Conservation (phyloP, 352 stramenopile species). For the Globisporangium carolinianum region DNA sequence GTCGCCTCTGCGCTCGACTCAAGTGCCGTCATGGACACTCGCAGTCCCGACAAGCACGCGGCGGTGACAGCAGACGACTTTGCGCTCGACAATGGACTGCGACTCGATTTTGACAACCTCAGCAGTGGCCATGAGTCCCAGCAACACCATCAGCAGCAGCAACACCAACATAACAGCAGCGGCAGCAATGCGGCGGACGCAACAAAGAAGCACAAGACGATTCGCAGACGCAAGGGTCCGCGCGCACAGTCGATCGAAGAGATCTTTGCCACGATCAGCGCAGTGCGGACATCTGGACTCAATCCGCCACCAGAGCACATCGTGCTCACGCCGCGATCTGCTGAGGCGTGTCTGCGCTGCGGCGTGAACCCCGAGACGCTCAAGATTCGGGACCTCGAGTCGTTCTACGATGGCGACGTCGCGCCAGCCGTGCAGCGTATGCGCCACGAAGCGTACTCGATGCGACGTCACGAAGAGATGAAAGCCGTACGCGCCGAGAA, state of each 20-base stretch:
- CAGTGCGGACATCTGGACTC: constrained; percentile 52
- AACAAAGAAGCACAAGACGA: constrained; percentile 37
- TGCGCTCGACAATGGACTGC: constrained; percentile 1
- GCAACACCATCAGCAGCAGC: not conserved
- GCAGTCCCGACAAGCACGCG: constrained; percentile 1
- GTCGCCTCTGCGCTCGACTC: too few species aligned
- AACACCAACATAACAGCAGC: not conserved
- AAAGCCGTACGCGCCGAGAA: constrained; percentile 76
- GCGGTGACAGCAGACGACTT: constrained; percentile 3
- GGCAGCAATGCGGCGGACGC: not conserved
- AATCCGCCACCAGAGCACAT: constrained; percentile 70
- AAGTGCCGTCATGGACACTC: too few species aligned
- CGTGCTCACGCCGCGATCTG: constrained; percentile 83
- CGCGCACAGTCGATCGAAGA: constrained; percentile 70
- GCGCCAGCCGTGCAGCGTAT: constrained; percentile 85
- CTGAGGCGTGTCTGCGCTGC: constrained; percentile 85
- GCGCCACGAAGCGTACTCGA: constrained; percentile 90
- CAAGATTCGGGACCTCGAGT: constrained; percentile 89
- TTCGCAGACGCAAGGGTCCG: constrained; percentile 53
- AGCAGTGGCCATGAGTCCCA: constrained; percentile 1
- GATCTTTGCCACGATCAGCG: constrained; percentile 71
- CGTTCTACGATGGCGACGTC: constrained; percentile 82
- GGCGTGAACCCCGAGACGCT: constrained; percentile 91
- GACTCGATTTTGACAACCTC: constrained; percentile 9
- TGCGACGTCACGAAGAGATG: constrained; percentile 89